Percentiles rank a stretch among this genome's conserved stretches.
These are phyloP conservation scores for Meredithiella fracta DNA, from an alignment of 2,329 filamentous ascomycete genomes.

Conservation along the genomic window DNA sequence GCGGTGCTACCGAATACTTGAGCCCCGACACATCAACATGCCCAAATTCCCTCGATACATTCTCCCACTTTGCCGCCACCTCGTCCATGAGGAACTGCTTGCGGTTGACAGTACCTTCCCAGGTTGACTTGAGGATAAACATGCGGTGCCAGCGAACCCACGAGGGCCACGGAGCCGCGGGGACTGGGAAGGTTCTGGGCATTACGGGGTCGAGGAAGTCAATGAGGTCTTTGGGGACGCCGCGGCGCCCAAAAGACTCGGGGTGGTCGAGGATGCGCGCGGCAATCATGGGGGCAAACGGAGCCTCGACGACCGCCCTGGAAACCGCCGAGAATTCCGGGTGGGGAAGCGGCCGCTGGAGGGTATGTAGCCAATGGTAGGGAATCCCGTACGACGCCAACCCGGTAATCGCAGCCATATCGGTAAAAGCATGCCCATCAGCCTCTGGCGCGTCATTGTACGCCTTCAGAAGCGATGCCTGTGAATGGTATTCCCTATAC, in stretches of 20 bases:
- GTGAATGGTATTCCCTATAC: background rate
- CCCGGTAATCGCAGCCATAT: slow-evolving; percentile 1
- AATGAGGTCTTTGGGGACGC: background rate
- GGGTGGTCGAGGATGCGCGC: no score
- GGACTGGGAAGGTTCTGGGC: background rate
- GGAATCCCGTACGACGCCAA: background rate
- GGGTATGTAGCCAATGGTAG: background rate
- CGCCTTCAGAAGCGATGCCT: background rate
- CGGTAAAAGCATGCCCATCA: background rate
- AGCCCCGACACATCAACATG: background rate
- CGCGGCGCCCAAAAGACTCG: no score
- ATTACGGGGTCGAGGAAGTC: slow-evolving; percentile 5
- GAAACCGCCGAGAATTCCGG: no score
- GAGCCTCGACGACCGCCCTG: no score
- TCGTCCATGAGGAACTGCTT: slow-evolving; percentile 6
- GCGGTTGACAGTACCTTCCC: background rate
- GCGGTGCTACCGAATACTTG: background rate
- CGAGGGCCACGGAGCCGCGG: background rate
- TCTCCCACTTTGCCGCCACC: background rate
- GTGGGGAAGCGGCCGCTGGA: no score
- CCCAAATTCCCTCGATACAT: background rate
- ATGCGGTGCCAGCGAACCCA: slow-evolving; percentile 4
- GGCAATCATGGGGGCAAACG: no score
- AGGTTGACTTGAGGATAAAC: slow-evolving; percentile 1
- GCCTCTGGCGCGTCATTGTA: background rate